These are phyloP conservation scores for Gleditsia sinensis DNA, from an alignment of 306 rosid species.

Conservation along the genomic window DNA sequence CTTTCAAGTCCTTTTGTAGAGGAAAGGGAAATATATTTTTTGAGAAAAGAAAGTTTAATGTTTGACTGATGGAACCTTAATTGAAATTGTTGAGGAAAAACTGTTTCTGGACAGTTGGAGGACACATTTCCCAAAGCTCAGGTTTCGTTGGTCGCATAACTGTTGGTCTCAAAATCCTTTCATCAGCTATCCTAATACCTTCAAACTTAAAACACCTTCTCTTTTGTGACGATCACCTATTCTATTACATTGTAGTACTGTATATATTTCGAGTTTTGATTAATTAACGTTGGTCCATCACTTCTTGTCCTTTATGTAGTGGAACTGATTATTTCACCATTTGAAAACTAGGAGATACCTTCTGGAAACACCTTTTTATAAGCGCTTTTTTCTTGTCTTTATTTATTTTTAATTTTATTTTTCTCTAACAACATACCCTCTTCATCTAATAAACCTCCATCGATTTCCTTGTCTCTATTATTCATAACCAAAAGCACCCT, in stretches of 20 bases:
- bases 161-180: neutral
- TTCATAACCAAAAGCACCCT: constrained; percentile 2
- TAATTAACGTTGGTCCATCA: constrained; percentile 36
- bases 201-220: neutral
- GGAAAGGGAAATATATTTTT: constrained; percentile 33
- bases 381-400: constrained; percentile 34
- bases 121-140: constrained; percentile 73
- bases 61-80: constrained; percentile 69
- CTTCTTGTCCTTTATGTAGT: constrained; percentile 41
- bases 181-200: constrained; percentile 37
- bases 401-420: constrained; percentile 12
- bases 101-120: constrained; percentile 50
- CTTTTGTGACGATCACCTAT: constrained; percentile 16
- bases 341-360: constrained; percentile 37
- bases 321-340: constrained; percentile 39
- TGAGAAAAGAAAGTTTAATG: constrained; percentile 1
- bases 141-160: constrained; percentile 44
- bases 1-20: constrained; percentile 19
- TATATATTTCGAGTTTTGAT: neutral
- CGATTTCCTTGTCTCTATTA: neutral
- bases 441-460: neutral
- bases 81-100: constrained; percentile 28
- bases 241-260: constrained; percentile 24
- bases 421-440: neutral
- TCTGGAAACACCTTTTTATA: constrained; percentile 38